These are phyloP conservation scores for Groenewaldozyma salmanticensis DNA, from an alignment of 805 yeast genomes.

Conservation along the genomic window DNA sequence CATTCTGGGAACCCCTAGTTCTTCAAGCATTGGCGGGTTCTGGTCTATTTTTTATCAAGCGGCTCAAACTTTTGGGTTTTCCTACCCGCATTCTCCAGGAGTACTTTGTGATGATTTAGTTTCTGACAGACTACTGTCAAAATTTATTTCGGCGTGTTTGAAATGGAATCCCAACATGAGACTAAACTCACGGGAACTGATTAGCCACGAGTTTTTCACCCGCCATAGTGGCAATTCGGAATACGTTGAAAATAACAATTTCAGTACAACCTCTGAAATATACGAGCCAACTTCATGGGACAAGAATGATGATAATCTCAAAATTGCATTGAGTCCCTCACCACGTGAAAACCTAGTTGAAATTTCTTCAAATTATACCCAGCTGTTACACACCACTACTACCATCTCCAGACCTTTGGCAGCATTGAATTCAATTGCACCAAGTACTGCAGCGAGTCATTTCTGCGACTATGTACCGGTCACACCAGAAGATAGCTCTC, in stretches of 20 bases:
- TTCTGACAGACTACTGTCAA: conserved; percentile 3
- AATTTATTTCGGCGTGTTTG: conserved; percentile 34
- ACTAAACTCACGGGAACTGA: conserved; percentile 12
- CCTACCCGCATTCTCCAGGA: not conserved
- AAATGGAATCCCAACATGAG: conserved; percentile 63
- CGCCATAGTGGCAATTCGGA: not conserved
- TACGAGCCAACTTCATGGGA: too few relatives aligned
- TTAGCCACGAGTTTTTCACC: conserved; percentile 5
- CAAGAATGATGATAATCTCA: too few relatives aligned
- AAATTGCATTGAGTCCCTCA: too few relatives aligned
- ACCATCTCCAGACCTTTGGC: too few relatives aligned
- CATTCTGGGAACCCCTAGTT: conserved; percentile 64
- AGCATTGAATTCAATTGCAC: too few relatives aligned
- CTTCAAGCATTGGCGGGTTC: conserved; percentile 15
- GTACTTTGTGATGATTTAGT: not conserved
- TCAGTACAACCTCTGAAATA: too few relatives aligned
- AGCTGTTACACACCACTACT: too few relatives aligned
- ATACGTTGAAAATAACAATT: conserved; percentile 2
- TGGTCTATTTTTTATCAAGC: conserved; percentile 9
- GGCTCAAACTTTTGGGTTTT: not conserved
- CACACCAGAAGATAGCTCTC: too few relatives aligned
- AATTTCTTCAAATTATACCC: too few relatives aligned
- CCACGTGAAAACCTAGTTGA: too few relatives aligned
- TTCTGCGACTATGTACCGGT: too few relatives aligned
- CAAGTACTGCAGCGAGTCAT: too few relatives aligned